Evolutionary conservation across 352 stramenopile species (phyloP).

Genomic region (Thraustotheca clavata): DNA sequence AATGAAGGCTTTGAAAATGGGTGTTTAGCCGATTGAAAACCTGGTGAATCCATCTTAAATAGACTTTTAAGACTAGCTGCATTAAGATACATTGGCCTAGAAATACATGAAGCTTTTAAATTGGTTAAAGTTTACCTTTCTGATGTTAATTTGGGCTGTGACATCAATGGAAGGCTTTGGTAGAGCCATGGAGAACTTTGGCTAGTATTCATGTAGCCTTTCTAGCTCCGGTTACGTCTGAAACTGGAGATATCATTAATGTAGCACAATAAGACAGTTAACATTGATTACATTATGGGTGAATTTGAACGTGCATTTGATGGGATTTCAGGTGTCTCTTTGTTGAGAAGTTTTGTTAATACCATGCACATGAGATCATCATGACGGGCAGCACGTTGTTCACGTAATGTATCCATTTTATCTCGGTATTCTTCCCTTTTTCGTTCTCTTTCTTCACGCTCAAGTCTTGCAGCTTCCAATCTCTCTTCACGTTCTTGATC

Average conservation of each 20-base stretch:
- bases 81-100: slow-evolving; percentile 19
- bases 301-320: not conserved
- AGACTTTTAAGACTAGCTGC: slow-evolving; percentile 13
- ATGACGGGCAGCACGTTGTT: not conserved
- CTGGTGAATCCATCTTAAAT: slow-evolving; percentile 10
- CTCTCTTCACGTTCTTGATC: slow-evolving; percentile 8
- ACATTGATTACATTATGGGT: not conserved
- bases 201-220: not conserved
- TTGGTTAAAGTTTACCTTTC: not conserved
- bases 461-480: not conserved
- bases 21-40: slow-evolving; percentile 3
- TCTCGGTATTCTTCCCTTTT: slow-evolving; percentile 8
- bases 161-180: not conserved
- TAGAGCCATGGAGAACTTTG: slow-evolving; percentile 15
- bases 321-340: not conserved
- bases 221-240: not conserved
- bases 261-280: not conserved
- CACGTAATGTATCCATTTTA: slow-evolving; percentile 8
- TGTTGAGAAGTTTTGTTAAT: not conserved
- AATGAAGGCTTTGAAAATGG: not conserved
- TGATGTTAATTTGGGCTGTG: not conserved
- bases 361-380: slow-evolving; percentile 15
- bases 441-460: slow-evolving; percentile 3
- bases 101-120: not conserved
- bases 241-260: not conserved